Evolutionary conservation across 2,329 filamentous ascomycete species (phyloP), one percentile per base, ranked within the genome.

Genomic region (Thyridium curvatum): DNA sequence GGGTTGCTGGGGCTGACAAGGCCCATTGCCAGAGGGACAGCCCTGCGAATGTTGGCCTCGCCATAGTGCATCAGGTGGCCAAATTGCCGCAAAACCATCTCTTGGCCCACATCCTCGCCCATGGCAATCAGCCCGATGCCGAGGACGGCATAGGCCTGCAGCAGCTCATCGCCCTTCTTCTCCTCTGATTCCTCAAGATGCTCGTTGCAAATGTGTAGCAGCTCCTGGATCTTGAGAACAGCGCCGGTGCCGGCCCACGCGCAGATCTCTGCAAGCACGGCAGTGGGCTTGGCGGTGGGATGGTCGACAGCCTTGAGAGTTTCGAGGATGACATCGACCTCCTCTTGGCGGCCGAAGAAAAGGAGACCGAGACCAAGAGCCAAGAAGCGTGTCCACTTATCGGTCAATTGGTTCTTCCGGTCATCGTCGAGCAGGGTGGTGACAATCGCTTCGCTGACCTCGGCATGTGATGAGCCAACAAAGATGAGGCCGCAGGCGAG

Each of bases 61-160:
- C 94, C 93, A 55, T 98, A 98, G 68, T 98, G 93, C 93, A 98
- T 98, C 44, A 98, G 74, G 61, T 98, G 93, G 36, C 90, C 93
- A 53, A 98, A 97, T 57, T 96, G 93, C 42, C 93, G 84, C 31
- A 98, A 75, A 10, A 97, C 90, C 93, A 98, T 98, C 59, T 98
- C 93, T 61, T 98, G 93, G 5, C 94, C 94, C 41, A 98, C 83
- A 43, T 98, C 94, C 61, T 98, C 93, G 44, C 93, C 93, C 93
- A 98, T 98, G 13, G 91, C 84, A 41, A 98, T 93, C 39, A 98
- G 71, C 12, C 88, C 91, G 42, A 98, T 82, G 52, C 93, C 94
- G 41, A 98, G 76, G 3, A 98, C 91, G 40, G 93, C 93, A 57
- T 98, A 98, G 4, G 90, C 86, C 62, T 98, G 94, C 34, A 96